Evolutionary conservation across 2,329 filamentous ascomycete genomes (phyloP).

Genomic region (Piedraia hortae): DNA sequence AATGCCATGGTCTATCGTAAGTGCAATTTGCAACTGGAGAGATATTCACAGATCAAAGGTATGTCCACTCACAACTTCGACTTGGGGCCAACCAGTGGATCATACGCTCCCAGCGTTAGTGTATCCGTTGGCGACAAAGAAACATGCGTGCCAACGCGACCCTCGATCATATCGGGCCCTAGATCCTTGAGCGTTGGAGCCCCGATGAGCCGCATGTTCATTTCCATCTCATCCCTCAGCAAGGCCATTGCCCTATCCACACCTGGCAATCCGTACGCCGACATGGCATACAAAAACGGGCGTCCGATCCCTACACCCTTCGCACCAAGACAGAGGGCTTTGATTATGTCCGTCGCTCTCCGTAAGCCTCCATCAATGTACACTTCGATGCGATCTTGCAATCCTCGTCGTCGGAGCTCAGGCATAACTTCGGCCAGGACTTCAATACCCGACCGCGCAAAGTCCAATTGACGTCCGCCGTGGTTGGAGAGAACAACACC

Average conservation of each 20-base stretch:
- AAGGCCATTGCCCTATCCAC: constrained; percentile 72
- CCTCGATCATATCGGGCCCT: constrained; percentile 56
- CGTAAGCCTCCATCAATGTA: constrained; percentile 79
- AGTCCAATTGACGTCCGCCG: constrained; percentile 81
- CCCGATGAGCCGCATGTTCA: constrained; percentile 93
- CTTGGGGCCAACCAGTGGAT: constrained; percentile 19
- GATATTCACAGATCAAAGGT: too few species aligned
- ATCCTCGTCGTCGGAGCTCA: constrained; percentile 41
- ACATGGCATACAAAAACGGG: constrained; percentile 92
- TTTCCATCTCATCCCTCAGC: constrained; percentile 67
- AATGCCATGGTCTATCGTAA: too few species aligned
- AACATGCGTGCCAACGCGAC: constrained; percentile 33
- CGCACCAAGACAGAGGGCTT: constrained; percentile 77
- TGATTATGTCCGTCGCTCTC: constrained; percentile 78
- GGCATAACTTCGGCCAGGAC: constrained; percentile 85
- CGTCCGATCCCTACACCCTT: constrained; percentile 80
- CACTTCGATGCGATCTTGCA: constrained; percentile 38
- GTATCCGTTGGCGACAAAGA: constrained; percentile 33
- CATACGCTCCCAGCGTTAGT: constrained; percentile 28
- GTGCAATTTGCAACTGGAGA: too few species aligned
- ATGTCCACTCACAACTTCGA: constrained; percentile 8
- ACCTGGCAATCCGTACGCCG: constrained; percentile 59
- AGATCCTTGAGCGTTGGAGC: constrained; percentile 47
- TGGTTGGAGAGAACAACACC: constrained; percentile 91
- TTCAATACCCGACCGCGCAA: constrained; percentile 67